Base-by-base conservation (phyloP, 2,329 filamentous ascomycete genomes). In the Clonostachys rosea region DNA sequence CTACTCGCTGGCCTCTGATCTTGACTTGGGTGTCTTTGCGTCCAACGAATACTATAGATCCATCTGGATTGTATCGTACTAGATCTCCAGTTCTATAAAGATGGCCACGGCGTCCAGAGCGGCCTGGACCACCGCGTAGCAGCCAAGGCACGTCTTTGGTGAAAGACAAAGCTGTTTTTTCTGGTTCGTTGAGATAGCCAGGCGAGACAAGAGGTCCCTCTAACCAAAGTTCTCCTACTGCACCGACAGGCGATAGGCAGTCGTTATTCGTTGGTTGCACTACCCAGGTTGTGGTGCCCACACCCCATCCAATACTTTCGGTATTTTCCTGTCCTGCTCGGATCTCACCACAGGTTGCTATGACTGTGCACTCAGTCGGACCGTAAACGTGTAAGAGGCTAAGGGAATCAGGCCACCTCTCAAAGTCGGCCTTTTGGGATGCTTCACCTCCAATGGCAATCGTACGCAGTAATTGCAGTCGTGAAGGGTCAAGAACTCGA, bases 141-240 rank as follows among this genome's bases (percentile, higher is more conserved):
- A 40, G 11, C 48, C 35, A 86, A 1, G 61, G 50, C 0, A 83
- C 75, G 57, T 94, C 86, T 1, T 81, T 53, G 43, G 82, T 70
- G 50, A 82, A 83, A 0, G 66, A 67, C 20, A 66, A 67, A 13
- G 63, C 64, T 0, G 78, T 81, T 55, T 76, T 77, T 42, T 68
- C 64, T 1, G 64, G 62, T 41, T 81, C 72, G 48, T 75, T 73
- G 36, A 80, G 60, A 49, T 83, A 83, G 24, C 76, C 89, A 37
- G 76, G 73, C 39, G 82, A 83, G 7, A 96, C 81, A 65, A 96
- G 90, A 43, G 88, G 80, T 10, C 91, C 91, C 13, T 89, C 90
- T 61, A 95, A 94, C 58, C 87, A 94, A 6, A 95, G 73, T 61
- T 96, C 91, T 12, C 91, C 91, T n/a, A 89, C 71, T 50, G 81